A percentile compares a stretch with the other conserved stretches of the same genome.
Conservation (phyloP, 2,329 filamentous ascomycete species). For the Kalmusia sp. region DNA sequence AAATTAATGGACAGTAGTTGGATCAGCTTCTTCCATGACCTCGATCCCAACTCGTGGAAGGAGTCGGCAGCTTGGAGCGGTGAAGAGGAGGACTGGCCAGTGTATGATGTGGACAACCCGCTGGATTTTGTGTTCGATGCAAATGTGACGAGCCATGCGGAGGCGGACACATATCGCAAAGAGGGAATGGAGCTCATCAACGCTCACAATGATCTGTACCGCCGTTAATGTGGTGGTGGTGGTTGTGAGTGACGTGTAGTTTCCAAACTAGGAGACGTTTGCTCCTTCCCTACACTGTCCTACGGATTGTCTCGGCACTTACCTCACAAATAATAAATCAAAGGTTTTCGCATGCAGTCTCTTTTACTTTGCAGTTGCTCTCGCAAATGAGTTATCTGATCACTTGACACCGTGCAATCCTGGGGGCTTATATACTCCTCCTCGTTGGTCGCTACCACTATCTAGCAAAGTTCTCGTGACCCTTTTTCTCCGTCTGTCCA, state of each 20-base stretch:
- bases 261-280: not conserved
- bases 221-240: not conserved
- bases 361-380: too few species aligned
- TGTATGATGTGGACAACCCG: constrained; percentile 45
- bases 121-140: constrained; percentile 56
- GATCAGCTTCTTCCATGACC: constrained; percentile 55
- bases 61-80: constrained; percentile 13
- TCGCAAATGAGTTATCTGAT: too few species aligned
- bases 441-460: too few species aligned
- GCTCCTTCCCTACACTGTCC: too few species aligned
- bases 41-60: constrained; percentile 34
- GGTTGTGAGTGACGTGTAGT: not conserved
- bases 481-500: too few species aligned
- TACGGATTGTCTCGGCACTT: too few species aligned
- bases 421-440: too few species aligned
- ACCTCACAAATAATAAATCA: too few species aligned
- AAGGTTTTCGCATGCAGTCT: too few species aligned
- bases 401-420: too few species aligned
- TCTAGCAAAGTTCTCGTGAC: too few species aligned
- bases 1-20: constrained; percentile 54
- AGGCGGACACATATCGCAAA: constrained; percentile 53
- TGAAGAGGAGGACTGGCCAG: constrained; percentile 46
- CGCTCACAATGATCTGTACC: not conserved
- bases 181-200: constrained; percentile 55
- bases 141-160: constrained; percentile 47